phyloP scores from a whole-genome alignment of 1,284 basidiomycete species.

The Cryptococcus amylolentus region DNA sequence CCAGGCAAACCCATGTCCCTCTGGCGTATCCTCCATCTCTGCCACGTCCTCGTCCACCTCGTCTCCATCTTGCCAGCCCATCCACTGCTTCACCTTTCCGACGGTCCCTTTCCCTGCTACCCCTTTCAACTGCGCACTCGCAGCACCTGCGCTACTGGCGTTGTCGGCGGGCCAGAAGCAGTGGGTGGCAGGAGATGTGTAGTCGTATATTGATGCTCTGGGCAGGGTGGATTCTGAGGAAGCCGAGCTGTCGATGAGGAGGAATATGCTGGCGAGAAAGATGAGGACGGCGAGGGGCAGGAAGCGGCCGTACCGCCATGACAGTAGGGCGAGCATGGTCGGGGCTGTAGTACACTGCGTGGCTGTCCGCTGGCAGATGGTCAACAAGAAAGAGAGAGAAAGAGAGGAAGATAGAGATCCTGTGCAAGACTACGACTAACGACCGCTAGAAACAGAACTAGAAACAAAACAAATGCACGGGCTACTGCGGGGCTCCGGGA shows the following conservation, averaged over 20 bases:
- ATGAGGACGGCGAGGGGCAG: neutral
- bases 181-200: slow-evolving; percentile 17
- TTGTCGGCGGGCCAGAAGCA: slow-evolving; percentile 14
- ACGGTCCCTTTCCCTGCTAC: neutral
- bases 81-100: slow-evolving; percentile 12
- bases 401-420: no score
- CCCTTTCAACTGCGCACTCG: neutral
- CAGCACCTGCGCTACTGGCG: neutral
- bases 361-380: no score
- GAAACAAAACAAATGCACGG: no score
- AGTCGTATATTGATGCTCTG: slow-evolving; percentile 9
- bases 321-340: neutral
- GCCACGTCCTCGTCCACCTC: neutral
- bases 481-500: no score
- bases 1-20: slow-evolving; percentile 8
- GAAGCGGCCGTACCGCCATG: neutral
- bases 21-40: neutral
- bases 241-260: neutral
- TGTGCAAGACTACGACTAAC: no score
- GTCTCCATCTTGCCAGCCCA: slow-evolving; percentile 2
- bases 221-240: slow-evolving; percentile 8
- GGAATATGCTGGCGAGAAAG: slow-evolving; percentile 1
- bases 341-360: no score
- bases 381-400: no score
- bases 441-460: no score